Base-by-base conservation (phyloP, 1,139 yeast species). In the Yamadazyma buinensis region DNA sequence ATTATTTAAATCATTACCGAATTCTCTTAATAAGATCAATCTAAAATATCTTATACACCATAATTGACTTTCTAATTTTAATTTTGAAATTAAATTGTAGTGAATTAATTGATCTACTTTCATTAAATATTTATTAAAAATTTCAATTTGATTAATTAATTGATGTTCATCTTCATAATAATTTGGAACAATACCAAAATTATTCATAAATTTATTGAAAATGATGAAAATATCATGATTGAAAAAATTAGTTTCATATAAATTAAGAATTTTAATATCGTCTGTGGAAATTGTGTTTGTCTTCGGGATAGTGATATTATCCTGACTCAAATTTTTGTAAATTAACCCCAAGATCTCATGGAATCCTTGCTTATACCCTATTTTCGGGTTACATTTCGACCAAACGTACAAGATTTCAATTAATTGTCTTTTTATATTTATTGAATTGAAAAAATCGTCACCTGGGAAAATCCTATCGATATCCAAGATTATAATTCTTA, bases 11-110 rank as follows among this genome's bases (percentile, higher is more conserved):
- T 17, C 19, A 30, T 54, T 53, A 1, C 83, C 83, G 23, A 82
- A 49, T 46, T 82, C 90, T 38, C 90, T 57, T 10, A 77, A 53
- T 23, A 81, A 61, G 1, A 81, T 41, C 28, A 82, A 55, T 33
- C 88, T 59, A 13, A 78, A 71, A 66, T 80, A 82, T 36, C 88
- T 56, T 20, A 82, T 76, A 15, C 80, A 61, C 88, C 88, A 82
- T 23, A 82, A 62, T 38, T 80, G 77, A 7, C 82, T 70, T 39
- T 79, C 84, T 5, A 79, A 54, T 36, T 64, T 67, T 37, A 78
- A 61, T 44, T 72, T 78, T 23, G 64, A 61, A 15, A 73, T 52
- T 31, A 69, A 49, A 34, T 55, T 67, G 43, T 68, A 68, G 41
- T 68, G 72, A 30, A 69, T 63, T 26, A 68, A 48, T 41, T 69